Evolutionary conservation across 1,284 basidiomycete genomes (phyloP), one percentile per base, ranked within the genome.

Genomic region (Moesziomyces parantarcticus): DNA sequence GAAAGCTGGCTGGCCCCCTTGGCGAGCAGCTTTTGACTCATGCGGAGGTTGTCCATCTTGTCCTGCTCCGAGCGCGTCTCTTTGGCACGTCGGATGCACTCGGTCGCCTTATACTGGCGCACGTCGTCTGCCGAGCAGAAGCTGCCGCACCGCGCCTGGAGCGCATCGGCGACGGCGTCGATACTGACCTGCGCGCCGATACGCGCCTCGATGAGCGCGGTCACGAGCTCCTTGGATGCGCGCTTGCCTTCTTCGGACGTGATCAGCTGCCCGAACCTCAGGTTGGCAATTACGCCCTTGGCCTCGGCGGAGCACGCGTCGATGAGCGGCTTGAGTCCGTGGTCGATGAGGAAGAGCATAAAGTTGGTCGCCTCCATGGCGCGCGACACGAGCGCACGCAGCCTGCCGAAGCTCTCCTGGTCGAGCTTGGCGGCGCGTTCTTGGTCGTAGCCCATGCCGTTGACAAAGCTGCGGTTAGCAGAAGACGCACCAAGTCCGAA

Each of bases 81-180:
- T 48, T 92, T 90, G 23, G 97, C 94, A 77, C 92, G 92, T 8
- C 94, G 91, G 45, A 97, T 88, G 75, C 91, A 93, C 85, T 99
- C 97, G 81, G 93, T 92, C 1, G 96, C 96, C 92, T 99, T 99
- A 87, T 99, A 98, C 50, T 97, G 86, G 87, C 97, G 92, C 44
- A 99, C 97, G 85, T 99, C 97, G 80, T 97, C 97, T 0, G 96
- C 92, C 78, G 93, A 95, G 85, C 95, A 98, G 88, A 99, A 99
- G 20, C 93, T 93, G 1, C 94, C 95, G 80, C 97, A 99, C 80
- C 94, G 89, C 80, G 92, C 90, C 83, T 99, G 96, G 34, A 99
- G 86, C 54, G 94, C 90, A 77, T 97, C 93, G 78, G 93, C 96
- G 78, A 99, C 92, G 3, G 93, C 93, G 84, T 99, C 97, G 82